Percentiles rank a stretch among this genome's conserved stretches.
Evolutionary conservation across 441 rosid species (phyloP).

Genomic region (Capsella rubella): DNA sequence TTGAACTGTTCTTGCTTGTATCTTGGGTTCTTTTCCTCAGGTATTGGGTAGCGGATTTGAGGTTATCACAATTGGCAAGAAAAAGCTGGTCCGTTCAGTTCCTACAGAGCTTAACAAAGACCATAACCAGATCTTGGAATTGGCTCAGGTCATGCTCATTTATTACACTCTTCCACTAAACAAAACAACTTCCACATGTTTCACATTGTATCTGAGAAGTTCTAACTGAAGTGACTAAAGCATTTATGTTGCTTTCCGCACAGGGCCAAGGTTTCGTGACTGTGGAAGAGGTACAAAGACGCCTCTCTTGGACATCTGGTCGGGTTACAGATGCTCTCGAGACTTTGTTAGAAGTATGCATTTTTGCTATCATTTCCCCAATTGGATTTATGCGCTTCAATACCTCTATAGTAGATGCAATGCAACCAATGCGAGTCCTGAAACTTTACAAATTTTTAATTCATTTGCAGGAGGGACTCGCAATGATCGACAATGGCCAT

Average conservation of each 20-base stretch:
- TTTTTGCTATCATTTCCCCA: constrained; percentile 20
- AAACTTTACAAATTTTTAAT: constrained; percentile 14
- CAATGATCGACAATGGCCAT: constrained; percentile 89
- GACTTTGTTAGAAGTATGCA: constrained; percentile 70
- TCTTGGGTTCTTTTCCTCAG: constrained; percentile 42
- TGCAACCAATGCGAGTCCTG: constrained; percentile 18
- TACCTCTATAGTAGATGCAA: not conserved
- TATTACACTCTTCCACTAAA: not conserved
- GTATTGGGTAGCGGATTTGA: constrained; percentile 89
- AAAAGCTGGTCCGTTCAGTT: constrained; percentile 86
- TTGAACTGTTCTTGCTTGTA: not conserved
- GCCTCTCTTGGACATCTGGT: constrained; percentile 83
- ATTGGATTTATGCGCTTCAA: not conserved
- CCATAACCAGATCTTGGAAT: constrained; percentile 86
- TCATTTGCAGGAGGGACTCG: constrained; percentile 76
- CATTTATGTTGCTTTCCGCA: constrained; percentile 14
- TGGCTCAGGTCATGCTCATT: constrained; percentile 65
- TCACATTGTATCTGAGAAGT: constrained; percentile 1
- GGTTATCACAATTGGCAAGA: constrained; percentile 86
- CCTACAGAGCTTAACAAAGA: constrained; percentile 95
- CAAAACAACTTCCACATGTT: not conserved
- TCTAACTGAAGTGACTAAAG: not conserved
- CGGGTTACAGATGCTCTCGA: constrained; percentile 84
- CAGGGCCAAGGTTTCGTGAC: constrained; percentile 92
- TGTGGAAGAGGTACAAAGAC: constrained; percentile 78